Base-by-base conservation (phyloP, 2,329 filamentous ascomycete genomes). In the Phyllosticta paracitricarpa region DNA sequence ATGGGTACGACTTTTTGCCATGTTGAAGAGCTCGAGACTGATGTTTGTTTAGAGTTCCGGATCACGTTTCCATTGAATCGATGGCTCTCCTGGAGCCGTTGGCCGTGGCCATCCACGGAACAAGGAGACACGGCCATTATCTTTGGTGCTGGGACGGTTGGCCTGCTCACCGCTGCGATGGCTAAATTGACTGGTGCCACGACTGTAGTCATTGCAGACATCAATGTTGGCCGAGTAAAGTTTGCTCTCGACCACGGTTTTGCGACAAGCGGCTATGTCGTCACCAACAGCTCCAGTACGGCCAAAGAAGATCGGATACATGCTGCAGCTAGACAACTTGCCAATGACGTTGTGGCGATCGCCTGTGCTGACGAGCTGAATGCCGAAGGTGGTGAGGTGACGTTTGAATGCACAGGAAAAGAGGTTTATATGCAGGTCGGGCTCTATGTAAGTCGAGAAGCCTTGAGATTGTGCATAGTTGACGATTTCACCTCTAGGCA, bases 71-170 rank as follows among this genome's bases (percentile, higher is more conserved):
- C 17, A 64, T 73, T 59, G 74, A 75, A 52, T 70, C 73, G 28
- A 74, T 73, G 17, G 73, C 73, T 3, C 64, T 76, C 22, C 62
- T 76, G 7, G 74, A 76, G 62, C 91, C 91, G 2, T 83, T 96
- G 48, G 86, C 88, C 55, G 91, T 96, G 28, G 91, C 87, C 14
- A 91, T 96, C 33, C 91, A 96, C 77, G 90, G 80, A 81, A 65
- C 89, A 89, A 1, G 90, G 90, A 8, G 84, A 91, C 70, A 84
- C 82, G 6, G 89, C 91, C 17, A 86, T 95, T 2, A 86, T 96
- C 24, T 93, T 95, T 78, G 91, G 91, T 54, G 90, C 90, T 3
- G 91, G 91, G 4, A 81, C 84, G 2, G 83, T 86, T 8, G 84
- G 84, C 0, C 71, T 85, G 7, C 71, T 86, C 0, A 80, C 83